Percentiles rank a stretch among this genome's conserved stretches.
These are phyloP conservation scores for Prunella vulgaris DNA, from an alignment of 257 asterid species.

Conservation along the genomic window DNA sequence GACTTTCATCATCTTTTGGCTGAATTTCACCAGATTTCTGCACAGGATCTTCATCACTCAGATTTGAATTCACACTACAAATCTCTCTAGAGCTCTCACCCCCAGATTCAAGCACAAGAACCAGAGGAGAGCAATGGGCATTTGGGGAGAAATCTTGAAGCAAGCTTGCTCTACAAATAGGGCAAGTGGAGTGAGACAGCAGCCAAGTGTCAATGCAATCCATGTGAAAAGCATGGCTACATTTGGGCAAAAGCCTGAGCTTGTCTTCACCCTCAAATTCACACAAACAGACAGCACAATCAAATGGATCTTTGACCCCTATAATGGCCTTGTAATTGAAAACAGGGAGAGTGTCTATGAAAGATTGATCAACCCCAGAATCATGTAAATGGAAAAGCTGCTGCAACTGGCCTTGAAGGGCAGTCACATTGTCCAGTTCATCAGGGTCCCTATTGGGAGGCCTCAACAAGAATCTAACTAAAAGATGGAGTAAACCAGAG, in stretches of 20 bases:
- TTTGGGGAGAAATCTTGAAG: slow-evolving; percentile 46
- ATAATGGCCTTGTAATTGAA: slow-evolving; percentile 76
- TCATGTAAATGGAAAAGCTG: slow-evolving; percentile 90
- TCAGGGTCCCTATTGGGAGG: slow-evolving; percentile 62
- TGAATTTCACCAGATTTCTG: slow-evolving; percentile 50
- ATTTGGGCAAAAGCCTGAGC: slow-evolving; percentile 71
- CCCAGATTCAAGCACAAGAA: slow-evolving; percentile 81
- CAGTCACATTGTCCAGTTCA: slow-evolving; percentile 64
- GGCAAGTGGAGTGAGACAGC: slow-evolving; percentile 90
- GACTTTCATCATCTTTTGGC: no score
- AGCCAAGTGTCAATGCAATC: slow-evolving; percentile 97
- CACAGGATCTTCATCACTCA: slow-evolving; percentile 37
- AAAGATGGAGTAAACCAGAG: slow-evolving; percentile 83
- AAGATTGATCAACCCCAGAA: slow-evolving; percentile 93
- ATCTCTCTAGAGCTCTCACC: slow-evolving; percentile 70
- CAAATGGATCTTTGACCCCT: slow-evolving; percentile 86
- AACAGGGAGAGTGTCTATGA: slow-evolving; percentile 74
- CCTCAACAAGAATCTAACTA: slow-evolving; percentile 57
- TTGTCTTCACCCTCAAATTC: slow-evolving; percentile 83
- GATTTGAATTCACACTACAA: slow-evolving; percentile 46
- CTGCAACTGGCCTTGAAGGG: slow-evolving; percentile 85
- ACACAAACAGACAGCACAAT: slow-evolving; percentile 93
- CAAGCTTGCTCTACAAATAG: slow-evolving; percentile 80
- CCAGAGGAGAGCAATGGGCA: slow-evolving; percentile 46
- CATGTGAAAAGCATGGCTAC: slow-evolving; percentile 98